These are phyloP conservation scores for Paraphaeosphaeria minitans DNA, from an alignment of 2,329 filamentous ascomycete genomes.

Conservation along the genomic window DNA sequence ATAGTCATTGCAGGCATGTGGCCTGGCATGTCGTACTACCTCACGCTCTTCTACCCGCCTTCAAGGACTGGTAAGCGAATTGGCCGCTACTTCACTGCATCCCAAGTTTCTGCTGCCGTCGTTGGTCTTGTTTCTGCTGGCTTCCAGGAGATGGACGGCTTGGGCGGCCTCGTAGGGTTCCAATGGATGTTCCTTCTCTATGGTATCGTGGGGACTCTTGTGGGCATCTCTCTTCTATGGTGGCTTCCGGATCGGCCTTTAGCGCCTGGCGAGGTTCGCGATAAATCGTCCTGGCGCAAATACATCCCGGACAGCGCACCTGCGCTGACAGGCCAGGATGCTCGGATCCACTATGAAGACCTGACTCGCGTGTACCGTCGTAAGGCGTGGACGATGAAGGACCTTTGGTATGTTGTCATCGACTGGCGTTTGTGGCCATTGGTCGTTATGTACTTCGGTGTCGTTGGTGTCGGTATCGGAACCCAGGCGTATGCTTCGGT, in stretches of 20 bases:
- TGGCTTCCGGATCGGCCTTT: slow-evolving; percentile 87
- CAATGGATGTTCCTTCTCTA: slow-evolving; percentile 94
- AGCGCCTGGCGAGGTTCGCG: slow-evolving; percentile 68
- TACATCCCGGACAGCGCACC: slow-evolving; percentile 73
- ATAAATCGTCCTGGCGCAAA: slow-evolving; percentile 59
- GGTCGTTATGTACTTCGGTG: slow-evolving; percentile 90
- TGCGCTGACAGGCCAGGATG: slow-evolving; percentile 76
- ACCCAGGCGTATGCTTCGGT: slow-evolving; percentile 87
- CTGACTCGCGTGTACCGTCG: slow-evolving; percentile 79
- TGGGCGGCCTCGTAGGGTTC: slow-evolving; percentile 76
- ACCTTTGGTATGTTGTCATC: slow-evolving; percentile 71
- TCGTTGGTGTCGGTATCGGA: slow-evolving; percentile 89
- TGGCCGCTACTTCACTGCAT: slow-evolving; percentile 85
- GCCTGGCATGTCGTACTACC: slow-evolving; percentile 92
- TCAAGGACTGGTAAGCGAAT: slow-evolving; percentile 86
- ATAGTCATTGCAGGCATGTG: slow-evolving; percentile 92
- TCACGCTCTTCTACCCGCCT: slow-evolving; percentile 90
- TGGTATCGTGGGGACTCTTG: slow-evolving; percentile 72
- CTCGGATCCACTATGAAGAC: slow-evolving; percentile 80
- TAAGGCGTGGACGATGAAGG: slow-evolving; percentile 72
- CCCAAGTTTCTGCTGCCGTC: slow-evolving; percentile 86
- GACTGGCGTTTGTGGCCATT: slow-evolving; percentile 92
- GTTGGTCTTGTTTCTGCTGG: slow-evolving; percentile 89
- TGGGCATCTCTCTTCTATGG: slow-evolving; percentile 79
- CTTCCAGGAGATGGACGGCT: slow-evolving; percentile 88